These are phyloP conservation scores for Fusarium veterinarium DNA, from an alignment of 2,329 filamentous ascomycete species.

Conservation along the genomic window DNA sequence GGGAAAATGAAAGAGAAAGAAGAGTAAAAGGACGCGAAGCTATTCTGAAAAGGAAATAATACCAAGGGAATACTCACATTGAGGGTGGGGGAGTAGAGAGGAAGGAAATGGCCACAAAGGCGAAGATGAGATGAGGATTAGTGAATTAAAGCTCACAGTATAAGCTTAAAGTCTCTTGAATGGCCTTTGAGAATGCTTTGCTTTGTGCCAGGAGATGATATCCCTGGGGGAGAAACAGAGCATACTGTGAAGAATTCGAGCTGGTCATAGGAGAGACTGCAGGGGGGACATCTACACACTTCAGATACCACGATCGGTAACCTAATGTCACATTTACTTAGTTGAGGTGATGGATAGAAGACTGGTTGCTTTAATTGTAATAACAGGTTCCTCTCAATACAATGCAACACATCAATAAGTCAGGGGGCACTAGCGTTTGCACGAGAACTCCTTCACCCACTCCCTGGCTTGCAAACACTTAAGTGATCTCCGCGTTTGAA, in stretches of 20 bases:
- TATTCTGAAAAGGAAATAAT: neutral
- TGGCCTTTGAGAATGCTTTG: neutral
- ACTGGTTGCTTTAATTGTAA: neutral
- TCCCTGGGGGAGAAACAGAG: neutral
- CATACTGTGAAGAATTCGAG: neutral
- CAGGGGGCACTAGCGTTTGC: neutral
- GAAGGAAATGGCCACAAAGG: neutral
- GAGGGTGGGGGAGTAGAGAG: neutral
- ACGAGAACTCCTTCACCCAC: neutral
- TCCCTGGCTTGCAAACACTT: neutral
- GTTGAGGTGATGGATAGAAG: neutral
- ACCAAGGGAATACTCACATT: neutral
- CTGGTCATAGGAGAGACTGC: neutral
- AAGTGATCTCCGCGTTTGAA: neutral
- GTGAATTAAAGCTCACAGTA: neutral
- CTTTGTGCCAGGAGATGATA: neutral
- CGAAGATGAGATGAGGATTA: neutral
- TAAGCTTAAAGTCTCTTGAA: neutral
- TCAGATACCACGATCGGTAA: neutral
- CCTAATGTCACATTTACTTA: neutral
- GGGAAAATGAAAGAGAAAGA: neutral
- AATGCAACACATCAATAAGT: neutral
- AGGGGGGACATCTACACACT: neutral
- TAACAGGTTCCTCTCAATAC: neutral
- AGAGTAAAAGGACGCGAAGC: neutral